Conservation (phyloP, 2,329 filamentous ascomycete genomes). For the Cladophialophora immunda region DNA sequence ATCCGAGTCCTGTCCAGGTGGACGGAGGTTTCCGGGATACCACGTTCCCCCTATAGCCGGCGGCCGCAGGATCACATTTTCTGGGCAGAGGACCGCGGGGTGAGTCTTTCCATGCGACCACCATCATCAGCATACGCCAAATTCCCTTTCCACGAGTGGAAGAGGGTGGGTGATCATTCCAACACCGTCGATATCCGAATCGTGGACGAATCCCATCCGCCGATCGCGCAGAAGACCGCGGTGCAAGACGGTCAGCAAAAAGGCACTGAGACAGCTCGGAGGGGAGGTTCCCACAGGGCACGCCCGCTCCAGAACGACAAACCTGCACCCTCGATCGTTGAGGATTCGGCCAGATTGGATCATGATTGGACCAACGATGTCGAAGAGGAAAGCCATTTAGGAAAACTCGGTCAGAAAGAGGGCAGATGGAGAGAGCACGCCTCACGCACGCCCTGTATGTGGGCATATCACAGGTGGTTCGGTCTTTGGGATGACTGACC, state of each 20-base stretch:
- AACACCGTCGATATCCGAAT: not conserved
- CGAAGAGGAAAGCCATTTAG: not conserved
- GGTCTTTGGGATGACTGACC: not conserved
- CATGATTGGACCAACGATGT: conserved; percentile 6
- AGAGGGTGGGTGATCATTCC: too few relatives aligned
- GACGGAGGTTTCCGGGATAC: not conserved
- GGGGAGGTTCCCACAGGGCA: not conserved
- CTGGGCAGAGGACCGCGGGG: too few relatives aligned
- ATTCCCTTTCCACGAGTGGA: not conserved
- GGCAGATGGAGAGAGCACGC: not conserved
- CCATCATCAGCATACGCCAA: not conserved
- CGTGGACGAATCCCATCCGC: not conserved
- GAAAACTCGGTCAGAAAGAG: conserved; percentile 13
- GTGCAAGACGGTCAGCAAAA: not conserved
- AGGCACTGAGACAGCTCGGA: not conserved
- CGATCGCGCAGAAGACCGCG: not conserved
- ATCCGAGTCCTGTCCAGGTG: not conserved
- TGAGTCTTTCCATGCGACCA: too few relatives aligned
- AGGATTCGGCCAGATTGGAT: not conserved
- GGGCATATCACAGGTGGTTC: not conserved
- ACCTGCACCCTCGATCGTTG: not conserved
- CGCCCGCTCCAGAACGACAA: not conserved
- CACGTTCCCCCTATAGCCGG: not conserved
- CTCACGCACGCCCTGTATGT: not conserved
- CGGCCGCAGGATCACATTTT: not conserved